phyloP scores from a whole-genome alignment of 2,329 filamentous ascomycete genomes.

The Aspergillus arachidicola region DNA sequence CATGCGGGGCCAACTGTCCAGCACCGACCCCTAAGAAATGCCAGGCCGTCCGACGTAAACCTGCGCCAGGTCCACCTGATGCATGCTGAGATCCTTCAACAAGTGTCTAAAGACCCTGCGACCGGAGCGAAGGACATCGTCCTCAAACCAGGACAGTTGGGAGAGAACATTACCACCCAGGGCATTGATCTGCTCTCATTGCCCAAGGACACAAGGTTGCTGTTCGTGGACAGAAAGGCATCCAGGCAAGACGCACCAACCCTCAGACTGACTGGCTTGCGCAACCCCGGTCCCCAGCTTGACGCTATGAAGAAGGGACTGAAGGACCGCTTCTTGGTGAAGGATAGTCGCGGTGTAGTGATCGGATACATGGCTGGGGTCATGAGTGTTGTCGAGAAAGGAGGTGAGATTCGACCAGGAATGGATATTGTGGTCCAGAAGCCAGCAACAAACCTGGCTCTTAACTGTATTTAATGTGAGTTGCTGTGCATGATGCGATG shows the following conservation, averaged over 20 bases:
- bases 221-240: slow-evolving; percentile 3
- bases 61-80: not conserved
- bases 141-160: slow-evolving; percentile 2
- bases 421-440: slow-evolving; percentile 15
- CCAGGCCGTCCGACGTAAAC: not conserved
- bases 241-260: not conserved
- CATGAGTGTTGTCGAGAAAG: slow-evolving; percentile 17
- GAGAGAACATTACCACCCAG: slow-evolving; percentile 17
- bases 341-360: slow-evolving; percentile 8
- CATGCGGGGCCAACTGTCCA: not conserved
- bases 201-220: slow-evolving; percentile 7
- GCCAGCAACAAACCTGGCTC: not conserved
- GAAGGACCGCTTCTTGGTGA: slow-evolving; percentile 13
- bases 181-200: slow-evolving; percentile 13
- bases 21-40: not conserved
- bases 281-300: slow-evolving; percentile 14
- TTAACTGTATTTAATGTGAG: not conserved
- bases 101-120: not conserved
- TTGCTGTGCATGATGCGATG: not conserved
- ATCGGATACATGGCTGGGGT: slow-evolving; percentile 16
- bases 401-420: slow-evolving; percentile 13
- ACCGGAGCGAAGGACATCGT: not conserved
- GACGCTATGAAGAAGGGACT: slow-evolving; percentile 10
- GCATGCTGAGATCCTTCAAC: not conserved
- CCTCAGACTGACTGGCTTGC: slow-evolving; percentile 10